A percentile compares a stretch with the other conserved stretches of the same genome.
These are phyloP conservation scores for Neurospora sp. DNA, from an alignment of 2,329 filamentous ascomycete genomes.

Conservation along the genomic window DNA sequence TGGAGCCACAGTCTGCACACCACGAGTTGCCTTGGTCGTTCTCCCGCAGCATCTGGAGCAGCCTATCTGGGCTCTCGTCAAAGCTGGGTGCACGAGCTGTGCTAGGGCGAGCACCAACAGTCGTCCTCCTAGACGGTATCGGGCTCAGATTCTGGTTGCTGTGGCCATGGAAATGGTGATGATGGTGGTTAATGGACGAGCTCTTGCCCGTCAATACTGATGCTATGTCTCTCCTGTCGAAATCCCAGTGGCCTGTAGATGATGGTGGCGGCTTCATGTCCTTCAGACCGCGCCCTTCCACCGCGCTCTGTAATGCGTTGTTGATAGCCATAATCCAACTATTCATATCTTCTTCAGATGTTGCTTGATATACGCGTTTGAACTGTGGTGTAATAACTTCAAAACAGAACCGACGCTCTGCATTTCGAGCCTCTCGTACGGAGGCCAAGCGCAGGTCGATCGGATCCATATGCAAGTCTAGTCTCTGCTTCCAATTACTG, in stretches of 20 bases:
- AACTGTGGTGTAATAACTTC: conserved; percentile 96
- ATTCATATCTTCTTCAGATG: conserved; percentile 95
- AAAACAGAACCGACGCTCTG: conserved; percentile 92
- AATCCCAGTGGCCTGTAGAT: conserved; percentile 38
- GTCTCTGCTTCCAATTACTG: conserved; percentile 96
- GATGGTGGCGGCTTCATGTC: conserved; percentile 34
- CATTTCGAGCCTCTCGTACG: conserved; percentile 88
- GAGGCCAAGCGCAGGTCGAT: conserved; percentile 96
- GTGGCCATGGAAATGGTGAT: conserved; percentile 25
- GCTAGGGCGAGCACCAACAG: conserved; percentile 77
- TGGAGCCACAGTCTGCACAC: conserved; percentile 91
- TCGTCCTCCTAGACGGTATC: conserved; percentile 73
- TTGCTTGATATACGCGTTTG: conserved; percentile 94
- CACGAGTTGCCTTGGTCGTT: conserved; percentile 86
- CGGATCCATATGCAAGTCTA: conserved; percentile 95
- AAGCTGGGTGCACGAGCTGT: conserved; percentile 62
- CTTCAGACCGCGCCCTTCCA: conserved; percentile 65
- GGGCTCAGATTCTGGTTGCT: conserved; percentile 37
- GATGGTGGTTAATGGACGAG: conserved; percentile 43
- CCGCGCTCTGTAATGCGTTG: conserved; percentile 90
- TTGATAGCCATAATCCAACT: conserved; percentile 96
- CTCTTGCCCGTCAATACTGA: conserved; percentile 91
- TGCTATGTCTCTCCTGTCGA: conserved; percentile 75
- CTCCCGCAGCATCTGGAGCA: conserved; percentile 79
- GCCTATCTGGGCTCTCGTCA: conserved; percentile 75